phyloP scores from a whole-genome alignment of 352 stramenopile genomes.

The Pythium angustatum region DNA sequence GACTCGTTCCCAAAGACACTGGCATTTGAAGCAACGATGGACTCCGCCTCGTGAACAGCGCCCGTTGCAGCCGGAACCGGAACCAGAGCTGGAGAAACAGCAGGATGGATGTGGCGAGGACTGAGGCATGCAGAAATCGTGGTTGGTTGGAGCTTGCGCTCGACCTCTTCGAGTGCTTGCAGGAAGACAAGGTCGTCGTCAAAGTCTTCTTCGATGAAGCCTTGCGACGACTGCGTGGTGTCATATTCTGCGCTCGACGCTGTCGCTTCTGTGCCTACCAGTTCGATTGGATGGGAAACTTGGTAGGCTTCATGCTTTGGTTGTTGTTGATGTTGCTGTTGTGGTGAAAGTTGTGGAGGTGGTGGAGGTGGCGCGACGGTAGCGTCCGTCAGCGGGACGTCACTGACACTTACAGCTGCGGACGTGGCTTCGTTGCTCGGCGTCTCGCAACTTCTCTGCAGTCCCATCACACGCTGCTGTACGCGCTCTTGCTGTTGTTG shows the following conservation, averaged over 20 bases:
- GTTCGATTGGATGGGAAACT: neutral
- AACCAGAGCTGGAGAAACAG: neutral
- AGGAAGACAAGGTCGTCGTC: constrained; percentile 71
- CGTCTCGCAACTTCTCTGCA: constrained; percentile 30
- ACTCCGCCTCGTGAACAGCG: neutral
- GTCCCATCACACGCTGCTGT: constrained; percentile 46
- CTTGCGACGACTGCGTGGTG: constrained; percentile 23
- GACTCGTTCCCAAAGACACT: neutral
- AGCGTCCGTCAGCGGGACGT: neutral
- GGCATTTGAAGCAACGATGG: no score
- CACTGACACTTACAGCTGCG: neutral
- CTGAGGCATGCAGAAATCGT: neutral
- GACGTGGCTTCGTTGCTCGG: no score
- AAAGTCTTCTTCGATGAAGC: constrained; percentile 64
- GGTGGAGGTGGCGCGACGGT: neutral
- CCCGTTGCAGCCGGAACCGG: neutral
- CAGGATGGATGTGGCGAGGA: neutral
- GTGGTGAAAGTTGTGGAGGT: neutral
- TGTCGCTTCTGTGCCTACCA: neutral
- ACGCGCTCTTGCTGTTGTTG: constrained; percentile 56
- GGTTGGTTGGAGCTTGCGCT: constrained; percentile 40
- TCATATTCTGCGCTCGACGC: neutral
- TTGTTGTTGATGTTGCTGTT: neutral
- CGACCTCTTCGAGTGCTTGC: constrained; percentile 64
- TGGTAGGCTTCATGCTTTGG: neutral